Base-by-base conservation (phyloP, 768 basidiomycete genomes). In the Tulasnella calospora region DNA sequence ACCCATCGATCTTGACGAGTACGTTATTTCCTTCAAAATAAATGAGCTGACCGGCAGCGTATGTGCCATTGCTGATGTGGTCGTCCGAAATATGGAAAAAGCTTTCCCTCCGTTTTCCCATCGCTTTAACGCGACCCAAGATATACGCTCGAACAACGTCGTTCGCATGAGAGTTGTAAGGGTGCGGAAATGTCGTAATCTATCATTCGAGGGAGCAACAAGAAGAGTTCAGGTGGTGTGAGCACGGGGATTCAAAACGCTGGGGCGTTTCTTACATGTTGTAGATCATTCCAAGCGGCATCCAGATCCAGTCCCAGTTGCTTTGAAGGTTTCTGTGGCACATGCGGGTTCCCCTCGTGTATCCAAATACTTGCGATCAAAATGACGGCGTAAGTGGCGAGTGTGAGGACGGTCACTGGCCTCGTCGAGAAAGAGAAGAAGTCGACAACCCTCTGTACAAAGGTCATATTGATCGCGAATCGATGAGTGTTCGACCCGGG, bases 141-240 rank as follows among this genome's bases (percentile, higher is more conserved):
- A 95, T 84, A 82, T 90, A 91, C 0, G 83, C 82, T 73, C 88
- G 89, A 35, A 94, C 91, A 36, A 86, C 81, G 80, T 92, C 91
- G 82, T 95, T 95, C 23, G 89, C 88, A 84, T 90, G 92, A 0
- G 92, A 93, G 81, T 92, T 90, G 84, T 90, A 93, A 0, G 94
- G 90, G 83, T 92, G 94, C 0, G 94, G 94, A 36, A 87, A 87
- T 8, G 87, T 85, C 7, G 94, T 87, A 79, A 95, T 90, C 91
- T 89, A 79, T 17, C 30, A 27, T 44, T 44, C 41, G 41, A 30
- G 27, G 23, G n/a, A 30, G 55, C 27, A 41, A 67, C 27, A 9
- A 33, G 36, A 73, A 46, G 35, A 76, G 71, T 69, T 38, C 36
- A 71, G 30, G 57, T 67, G 6, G 41, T 44, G 41, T 78, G 72